Evolutionary conservation across 2,329 filamentous ascomycete species (phyloP), one percentile per base, ranked within the genome.

Genomic region (Apiospora malaysiana): DNA sequence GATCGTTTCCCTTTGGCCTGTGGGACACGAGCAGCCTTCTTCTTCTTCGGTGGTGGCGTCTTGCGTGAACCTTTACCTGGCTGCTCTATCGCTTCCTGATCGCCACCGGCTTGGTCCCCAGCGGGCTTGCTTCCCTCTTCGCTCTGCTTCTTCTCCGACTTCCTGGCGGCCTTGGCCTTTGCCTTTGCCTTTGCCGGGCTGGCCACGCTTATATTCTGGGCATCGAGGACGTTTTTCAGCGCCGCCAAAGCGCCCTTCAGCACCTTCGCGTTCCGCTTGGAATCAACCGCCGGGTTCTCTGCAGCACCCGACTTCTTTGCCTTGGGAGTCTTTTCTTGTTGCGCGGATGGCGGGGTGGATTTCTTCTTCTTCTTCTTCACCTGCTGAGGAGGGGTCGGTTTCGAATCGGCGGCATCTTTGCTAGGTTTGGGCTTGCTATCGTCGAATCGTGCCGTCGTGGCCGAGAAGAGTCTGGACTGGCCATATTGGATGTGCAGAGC

Each of bases 221-320:
- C 74, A 43, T 74, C 73, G 45, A 85, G 78, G 32, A 83, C 82
- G 49, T 78, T 80, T 72, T 81, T 81, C 68, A 85, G 73, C 4
- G 82, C 78, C 18, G 76, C 72, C 68, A 85, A 74, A 18, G 82
- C 82, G 21, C 81, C 82, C 51, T 79, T 72, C 12, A 84, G 74
- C 2, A 80, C 76, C 37, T 80, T 74, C 66, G 81, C 73, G 69
- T 82, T 78, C 56, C 77, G 76, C 16, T 68, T 49, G 4, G 32
- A 18, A 42, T 14, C 1, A 16, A 43, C 18, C 9, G 32, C 14
- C n/a, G 8, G 4, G 1, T 72, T 47, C 74, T 75, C 47, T 75
- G 76, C 42, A 45, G 42, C 51, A 77, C 70, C n/a, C 75, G 72
- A 63, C 68, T 75, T 73, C 32, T 27, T 32, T 37, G 4, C 66